Percentiles rank a stretch among this genome's conserved stretches.
Evolutionary conservation across 75 land plant species (phyloP).

Genomic region (Picea glauca): DNA sequence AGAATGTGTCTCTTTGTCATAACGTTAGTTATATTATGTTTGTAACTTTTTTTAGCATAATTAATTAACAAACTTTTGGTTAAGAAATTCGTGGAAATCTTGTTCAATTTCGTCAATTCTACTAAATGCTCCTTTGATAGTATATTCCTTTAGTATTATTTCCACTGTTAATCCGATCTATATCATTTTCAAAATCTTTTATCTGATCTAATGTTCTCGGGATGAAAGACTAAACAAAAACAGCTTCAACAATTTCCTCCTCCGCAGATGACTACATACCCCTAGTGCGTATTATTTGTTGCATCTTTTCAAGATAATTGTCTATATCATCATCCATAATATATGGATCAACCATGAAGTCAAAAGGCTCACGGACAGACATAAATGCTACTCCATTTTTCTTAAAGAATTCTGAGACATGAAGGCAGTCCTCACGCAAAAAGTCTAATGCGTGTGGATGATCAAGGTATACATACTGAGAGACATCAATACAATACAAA

Average conservation of each 20-base stretch:
- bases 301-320: slow-evolving; percentile 79
- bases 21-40: too few relatives aligned
- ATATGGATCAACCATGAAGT: slow-evolving; percentile 83
- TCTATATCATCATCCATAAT: slow-evolving; percentile 76
- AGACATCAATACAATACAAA: slow-evolving; percentile 92
- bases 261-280: slow-evolving; percentile 34
- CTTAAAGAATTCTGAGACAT: slow-evolving; percentile 89
- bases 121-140: too few relatives aligned
- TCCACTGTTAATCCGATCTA: slow-evolving; percentile 62
- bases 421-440: slow-evolving; percentile 79
- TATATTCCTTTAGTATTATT: slow-evolving; percentile 77
- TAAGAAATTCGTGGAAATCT: too few relatives aligned
- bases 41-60: too few relatives aligned
- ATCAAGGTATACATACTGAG: slow-evolving; percentile 94
- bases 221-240: slow-evolving; percentile 72
- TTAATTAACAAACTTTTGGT: too few relatives aligned
- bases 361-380: slow-evolving; percentile 88
- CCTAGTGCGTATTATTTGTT: slow-evolving; percentile 59
- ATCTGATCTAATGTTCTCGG: slow-evolving; percentile 78
- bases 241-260: slow-evolving; percentile 80
- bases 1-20: too few relatives aligned
- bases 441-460: slow-evolving; percentile 94
- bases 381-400: slow-evolving; percentile 90
- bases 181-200: slow-evolving; percentile 74
- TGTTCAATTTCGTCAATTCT: too few relatives aligned